A percentile compares a stretch with the other conserved stretches of the same genome.
These are phyloP conservation scores for Talaromyces trachyspermus DNA, from an alignment of 495 filamentous ascomycete species.

Conservation along the genomic window DNA sequence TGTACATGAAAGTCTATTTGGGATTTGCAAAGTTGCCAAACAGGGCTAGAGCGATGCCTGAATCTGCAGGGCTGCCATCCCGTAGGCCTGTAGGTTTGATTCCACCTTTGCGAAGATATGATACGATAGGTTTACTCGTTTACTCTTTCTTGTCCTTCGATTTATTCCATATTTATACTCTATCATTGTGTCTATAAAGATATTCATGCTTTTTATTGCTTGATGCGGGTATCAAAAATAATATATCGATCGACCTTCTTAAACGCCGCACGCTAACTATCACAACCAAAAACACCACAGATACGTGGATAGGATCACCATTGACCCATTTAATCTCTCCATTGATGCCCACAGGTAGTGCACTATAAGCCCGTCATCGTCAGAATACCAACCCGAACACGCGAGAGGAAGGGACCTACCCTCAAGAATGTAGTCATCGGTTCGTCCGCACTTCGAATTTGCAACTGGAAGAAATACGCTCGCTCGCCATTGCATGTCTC, in stretches of 20 bases:
- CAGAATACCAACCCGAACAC: constrained; percentile 16
- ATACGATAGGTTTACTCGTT: too few species aligned
- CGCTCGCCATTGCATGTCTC: constrained; percentile 66
- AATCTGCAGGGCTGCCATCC: too few species aligned
- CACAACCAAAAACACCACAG: too few species aligned
- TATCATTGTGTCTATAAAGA: too few species aligned
- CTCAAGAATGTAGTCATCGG: constrained; percentile 96
- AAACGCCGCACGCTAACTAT: constrained; percentile 1
- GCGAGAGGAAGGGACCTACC: constrained; percentile 40
- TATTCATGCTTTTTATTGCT: background rate
- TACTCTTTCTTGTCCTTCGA: too few species aligned
- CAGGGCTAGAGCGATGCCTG: too few species aligned
- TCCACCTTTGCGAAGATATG: too few species aligned
- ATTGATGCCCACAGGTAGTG: constrained; percentile 34
- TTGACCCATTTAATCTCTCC: constrained; percentile 41
- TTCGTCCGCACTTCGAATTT: constrained; percentile 97
- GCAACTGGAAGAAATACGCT: constrained; percentile 92
- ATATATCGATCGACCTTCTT: background rate
- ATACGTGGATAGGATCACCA: too few species aligned
- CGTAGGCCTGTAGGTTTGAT: too few species aligned
- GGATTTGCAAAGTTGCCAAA: too few species aligned
- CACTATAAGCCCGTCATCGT: constrained; percentile 27
- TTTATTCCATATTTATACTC: too few species aligned
- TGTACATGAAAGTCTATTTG: too few species aligned
- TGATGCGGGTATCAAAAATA: constrained; percentile 5